Base-by-base conservation (phyloP, 768 basidiomycete genomes). In the Sarcodon sp. region DNA sequence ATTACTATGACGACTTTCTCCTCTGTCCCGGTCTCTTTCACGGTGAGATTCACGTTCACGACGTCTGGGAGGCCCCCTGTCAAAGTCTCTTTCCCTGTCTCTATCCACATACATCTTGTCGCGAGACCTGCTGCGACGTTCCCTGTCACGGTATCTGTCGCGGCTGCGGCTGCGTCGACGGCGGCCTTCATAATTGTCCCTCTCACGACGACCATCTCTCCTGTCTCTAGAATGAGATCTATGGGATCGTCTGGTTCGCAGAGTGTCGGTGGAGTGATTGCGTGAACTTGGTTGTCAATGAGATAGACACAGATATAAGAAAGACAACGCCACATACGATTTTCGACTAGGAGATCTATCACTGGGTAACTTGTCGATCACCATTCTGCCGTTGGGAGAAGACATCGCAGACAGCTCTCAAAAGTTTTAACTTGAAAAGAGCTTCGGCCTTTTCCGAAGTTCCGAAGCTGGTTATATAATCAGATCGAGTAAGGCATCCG, bases 241-340 rank as follows among this genome's bases (percentile, higher is more conserved):
- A 56, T 86, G 83, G 43, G 85, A 87, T 50, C 75, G 73, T 54
- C 70, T 73, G 16, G 84, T 87, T 39, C 76, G 77, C 54, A 79
- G 77, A 8, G 85, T 88, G 60, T 87, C 85, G 35, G 79, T 79
- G 3, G 86, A 87, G 61, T 78, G 76, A 59, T 82, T 82, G 55
- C 83, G 79, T 52, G 80, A 82, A 48, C 80, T 62, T 48, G 12
- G 31, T 13, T 38, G 37, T 38, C 13, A 18, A 21, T 47, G 16
- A 51, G 48, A 36, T 45, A 53, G 12, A 43, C 27, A 43, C 21
- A 31, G 21, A 43, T 7, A 34, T 31, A 44, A 46, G 13, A 32
- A 16, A 27, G n/a, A 39, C 43, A 3, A 43, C 37, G 77, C 74
- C 7, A 51, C 61, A 49, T 47, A 62, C 61, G 58, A 59, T 48